Evolutionary conservation across 164 flowering plant genomes (phyloP).

Genomic region (Vitis riparia): DNA sequence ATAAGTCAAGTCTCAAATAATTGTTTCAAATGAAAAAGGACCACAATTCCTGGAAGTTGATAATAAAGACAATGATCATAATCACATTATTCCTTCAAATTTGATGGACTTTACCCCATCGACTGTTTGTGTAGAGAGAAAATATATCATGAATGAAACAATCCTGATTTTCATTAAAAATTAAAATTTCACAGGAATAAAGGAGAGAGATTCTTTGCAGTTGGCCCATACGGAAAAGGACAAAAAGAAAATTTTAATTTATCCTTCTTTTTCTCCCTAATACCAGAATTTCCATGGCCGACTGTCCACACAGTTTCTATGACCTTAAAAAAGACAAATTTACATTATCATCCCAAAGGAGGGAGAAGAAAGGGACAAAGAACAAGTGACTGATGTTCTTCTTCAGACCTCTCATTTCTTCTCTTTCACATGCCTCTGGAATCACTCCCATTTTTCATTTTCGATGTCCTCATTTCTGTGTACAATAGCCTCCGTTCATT

Average conservation of each 20-base stretch:
- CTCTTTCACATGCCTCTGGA: constrained; percentile 12
- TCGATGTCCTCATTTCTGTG: neutral
- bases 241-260: constrained; percentile 5
- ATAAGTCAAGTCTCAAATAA: too few species aligned
- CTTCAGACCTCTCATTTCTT: constrained; percentile 18
- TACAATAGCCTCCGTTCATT: constrained; percentile 22
- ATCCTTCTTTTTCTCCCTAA: neutral
- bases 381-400: constrained; percentile 21
- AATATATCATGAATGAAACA: neutral
- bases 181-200: constrained; percentile 9
- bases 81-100: too few species aligned
- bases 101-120: too few species aligned
- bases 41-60: too few species aligned
- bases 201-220: constrained; percentile 21
- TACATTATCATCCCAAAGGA: constrained; percentile 19
- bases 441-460: neutral
- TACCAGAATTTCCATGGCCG: constrained; percentile 20
- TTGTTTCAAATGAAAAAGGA: too few species aligned
- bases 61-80: too few species aligned
- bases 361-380: constrained; percentile 16
- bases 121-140: neutral
- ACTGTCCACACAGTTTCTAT: constrained; percentile 10
- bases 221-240: constrained; percentile 1
- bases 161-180: constrained; percentile 1
- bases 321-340: constrained; percentile 15